Base-by-base conservation (phyloP, 2,329 filamentous ascomycete species). In the Trichoderma atrobrunneum region DNA sequence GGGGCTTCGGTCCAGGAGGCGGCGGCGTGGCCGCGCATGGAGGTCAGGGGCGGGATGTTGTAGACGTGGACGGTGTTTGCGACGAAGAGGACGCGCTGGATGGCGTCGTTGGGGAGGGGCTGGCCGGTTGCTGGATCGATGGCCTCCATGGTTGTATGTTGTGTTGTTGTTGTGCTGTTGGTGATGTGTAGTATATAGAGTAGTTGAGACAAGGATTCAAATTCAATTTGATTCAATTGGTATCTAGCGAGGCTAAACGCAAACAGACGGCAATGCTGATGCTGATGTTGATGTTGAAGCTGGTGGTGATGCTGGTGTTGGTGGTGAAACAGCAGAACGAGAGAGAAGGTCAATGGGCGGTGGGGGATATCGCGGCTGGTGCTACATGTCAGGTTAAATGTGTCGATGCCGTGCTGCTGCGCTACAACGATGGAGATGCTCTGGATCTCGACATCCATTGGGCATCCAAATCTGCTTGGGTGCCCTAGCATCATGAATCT, bases 71-170 rank as follows among this genome's bases (percentile, higher is more conserved):
- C 91, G 75, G 87, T 85, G 77, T 87, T 84, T 74, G 91, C 89
- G 80, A 94, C 85, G 87, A 93, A 95, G 80, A 97, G 91, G 79
- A 96, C 86, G 80, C 93, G 91, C 82, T 96, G 93, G 82, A 97
- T 95, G 77, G 93, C 92, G 79, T 93, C 92, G 67, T 89, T 80
- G 71, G 92, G 91, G 76, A 94, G 87, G 75, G 90, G 82, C 39
- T 83, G 84, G 77, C 91, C 91, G 26, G 92, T 95, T 71, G 90
- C 86, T 67, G 92, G 92, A 82, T 96, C 92, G 79, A 89, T 84
- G 70, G 86, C 83, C 77, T 90, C 86, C 90, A 92, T 92, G 32
- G 32, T 48, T n/a, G 3, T 48, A 3, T 51, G 43, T 51, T 51
- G 43, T 48, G 16, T n/a, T 43, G 7, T n/a, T n/a, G n/a, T n/a